Evolutionary conservation across 306 rosid species (phyloP).

Genomic region (Ziziphus jujuba): DNA sequence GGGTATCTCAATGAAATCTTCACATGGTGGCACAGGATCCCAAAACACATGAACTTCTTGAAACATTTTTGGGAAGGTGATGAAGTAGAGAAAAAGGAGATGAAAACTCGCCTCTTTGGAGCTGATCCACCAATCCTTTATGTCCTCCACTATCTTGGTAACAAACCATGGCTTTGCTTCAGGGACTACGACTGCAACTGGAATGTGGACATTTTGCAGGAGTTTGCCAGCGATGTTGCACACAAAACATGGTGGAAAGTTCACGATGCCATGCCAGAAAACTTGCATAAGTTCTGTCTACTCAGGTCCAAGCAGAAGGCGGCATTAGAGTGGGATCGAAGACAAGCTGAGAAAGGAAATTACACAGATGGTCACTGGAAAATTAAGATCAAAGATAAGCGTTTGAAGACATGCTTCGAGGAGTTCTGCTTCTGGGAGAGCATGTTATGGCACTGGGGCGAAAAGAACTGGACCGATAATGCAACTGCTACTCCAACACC

Average conservation of each 20-base stretch:
- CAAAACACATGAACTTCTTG: slow-evolving; percentile 86
- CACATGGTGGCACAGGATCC: slow-evolving; percentile 95
- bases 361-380: slow-evolving; percentile 81
- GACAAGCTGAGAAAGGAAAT: slow-evolving; percentile 76
- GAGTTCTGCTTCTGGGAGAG: slow-evolving; percentile 85
- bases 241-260: slow-evolving; percentile 88
- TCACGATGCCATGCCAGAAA: slow-evolving; percentile 77
- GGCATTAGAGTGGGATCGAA: slow-evolving; percentile 78
- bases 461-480: slow-evolving; percentile 75
- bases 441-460: slow-evolving; percentile 88
- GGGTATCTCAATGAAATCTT: slow-evolving; percentile 82
- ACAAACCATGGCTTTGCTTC: slow-evolving; percentile 87
- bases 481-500: slow-evolving; percentile 40
- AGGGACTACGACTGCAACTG: slow-evolving; percentile 92
- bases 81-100: slow-evolving; percentile 55
- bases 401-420: slow-evolving; percentile 64
- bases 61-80: slow-evolving; percentile 93
- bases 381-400: slow-evolving; percentile 62
- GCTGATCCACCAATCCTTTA: slow-evolving; percentile 78
- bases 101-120: slow-evolving; percentile 68
- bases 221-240: slow-evolving; percentile 79
- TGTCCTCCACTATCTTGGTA: slow-evolving; percentile 81
- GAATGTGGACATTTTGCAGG: slow-evolving; percentile 70
- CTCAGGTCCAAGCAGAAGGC: slow-evolving; percentile 86
- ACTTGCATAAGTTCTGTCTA: slow-evolving; percentile 68